Conservation (phyloP, 306 rosid genomes). For the Corylus americana region DNA sequence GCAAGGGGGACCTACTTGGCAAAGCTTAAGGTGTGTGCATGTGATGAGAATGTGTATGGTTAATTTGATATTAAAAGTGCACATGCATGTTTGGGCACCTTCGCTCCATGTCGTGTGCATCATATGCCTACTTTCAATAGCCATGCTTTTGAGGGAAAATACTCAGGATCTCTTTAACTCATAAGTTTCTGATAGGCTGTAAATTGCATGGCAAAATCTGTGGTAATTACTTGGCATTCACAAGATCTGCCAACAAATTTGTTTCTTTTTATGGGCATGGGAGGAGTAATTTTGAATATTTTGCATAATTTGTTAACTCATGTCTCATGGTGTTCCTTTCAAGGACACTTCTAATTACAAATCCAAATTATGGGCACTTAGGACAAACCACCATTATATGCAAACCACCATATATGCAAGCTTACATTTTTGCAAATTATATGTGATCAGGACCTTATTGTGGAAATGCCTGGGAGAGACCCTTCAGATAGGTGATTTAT, state of each 20-base stretch:
- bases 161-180: background rate
- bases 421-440: too few relatives aligned
- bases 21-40: conserved; percentile 65
- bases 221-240: background rate
- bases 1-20: conserved; percentile 92
- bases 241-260: background rate
- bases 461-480: too few relatives aligned
- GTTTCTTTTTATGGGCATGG: background rate
- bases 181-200: background rate
- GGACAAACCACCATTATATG: background rate
- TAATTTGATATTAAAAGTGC: background rate
- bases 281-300: background rate
- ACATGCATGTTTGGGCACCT: background rate
- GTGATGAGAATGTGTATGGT: background rate
- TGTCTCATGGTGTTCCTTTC: background rate
- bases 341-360: background rate
- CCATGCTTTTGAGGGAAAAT: background rate
- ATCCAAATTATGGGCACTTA: background rate
- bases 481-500: too few relatives aligned
- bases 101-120: too few relatives aligned
- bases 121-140: background rate
- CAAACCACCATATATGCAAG: background rate
- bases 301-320: background rate
- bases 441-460: too few relatives aligned
- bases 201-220: background rate